Conservation (phyloP, 2,329 filamentous ascomycete species). For the Golovinomyces cichoracearum region DNA sequence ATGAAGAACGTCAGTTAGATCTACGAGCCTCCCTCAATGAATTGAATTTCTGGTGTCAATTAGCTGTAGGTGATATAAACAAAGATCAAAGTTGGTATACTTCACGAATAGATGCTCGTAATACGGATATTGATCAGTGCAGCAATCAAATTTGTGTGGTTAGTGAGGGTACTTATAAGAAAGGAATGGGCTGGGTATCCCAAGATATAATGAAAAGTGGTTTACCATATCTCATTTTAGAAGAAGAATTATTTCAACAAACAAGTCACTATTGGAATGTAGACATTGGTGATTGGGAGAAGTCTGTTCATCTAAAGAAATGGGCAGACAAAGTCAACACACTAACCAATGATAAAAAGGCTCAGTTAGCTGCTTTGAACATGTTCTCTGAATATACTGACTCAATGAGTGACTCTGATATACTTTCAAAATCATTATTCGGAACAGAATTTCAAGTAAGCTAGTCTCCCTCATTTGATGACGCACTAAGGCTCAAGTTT, state of each 20-base stretch:
- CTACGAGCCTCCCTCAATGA: slow-evolving; percentile 60
- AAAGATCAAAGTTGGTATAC: slow-evolving; percentile 80
- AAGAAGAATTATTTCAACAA: slow-evolving; percentile 39
- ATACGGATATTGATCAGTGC: slow-evolving; percentile 35
- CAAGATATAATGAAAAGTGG: slow-evolving; percentile 27
- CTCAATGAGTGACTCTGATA: slow-evolving; percentile 38
- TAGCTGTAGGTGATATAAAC: slow-evolving; percentile 69
- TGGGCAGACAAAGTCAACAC: slow-evolving; percentile 16
- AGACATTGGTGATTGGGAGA: slow-evolving; percentile 32
- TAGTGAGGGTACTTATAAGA: slow-evolving; percentile 52
- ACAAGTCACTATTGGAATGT: slow-evolving; percentile 42
- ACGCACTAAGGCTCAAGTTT: not conserved
- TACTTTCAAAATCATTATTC: slow-evolving; percentile 18
- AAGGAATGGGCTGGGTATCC: slow-evolving; percentile 52
- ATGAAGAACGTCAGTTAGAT: slow-evolving; percentile 41
- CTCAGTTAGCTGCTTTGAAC: slow-evolving; percentile 19
- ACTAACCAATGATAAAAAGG: slow-evolving; percentile 4
- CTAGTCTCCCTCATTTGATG: not conserved
- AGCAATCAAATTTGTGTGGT: slow-evolving; percentile 49
- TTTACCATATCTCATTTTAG: slow-evolving; percentile 19
- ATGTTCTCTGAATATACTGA: slow-evolving; percentile 29
- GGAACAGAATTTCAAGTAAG: slow-evolving; percentile 10
- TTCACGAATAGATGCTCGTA: slow-evolving; percentile 44
- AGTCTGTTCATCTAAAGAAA: slow-evolving; percentile 17
- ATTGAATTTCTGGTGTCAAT: slow-evolving; percentile 90